Percentiles rank a stretch among this genome's conserved stretches.
phyloP scores from a whole-genome alignment of 495 filamentous ascomycete genomes.

The Neurospora pannonica region DNA sequence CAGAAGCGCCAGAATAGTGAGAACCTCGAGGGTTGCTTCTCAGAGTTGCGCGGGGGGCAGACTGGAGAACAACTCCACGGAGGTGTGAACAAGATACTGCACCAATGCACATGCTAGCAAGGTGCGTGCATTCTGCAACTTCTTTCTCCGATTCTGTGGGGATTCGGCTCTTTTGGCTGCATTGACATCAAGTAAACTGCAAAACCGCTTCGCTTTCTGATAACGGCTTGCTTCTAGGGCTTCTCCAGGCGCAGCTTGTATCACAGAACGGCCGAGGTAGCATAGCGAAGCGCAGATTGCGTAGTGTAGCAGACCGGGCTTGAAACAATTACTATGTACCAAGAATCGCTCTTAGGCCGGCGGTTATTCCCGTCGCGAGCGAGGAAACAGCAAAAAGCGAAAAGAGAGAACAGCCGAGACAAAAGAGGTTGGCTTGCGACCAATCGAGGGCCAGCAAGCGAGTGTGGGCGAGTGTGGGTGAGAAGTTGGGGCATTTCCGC shows the following conservation, averaged over 20 bases:
- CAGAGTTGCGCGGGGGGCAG: not conserved
- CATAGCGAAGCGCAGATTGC: not conserved
- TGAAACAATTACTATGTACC: not conserved
- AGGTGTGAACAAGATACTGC: not conserved
- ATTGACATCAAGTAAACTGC: not conserved
- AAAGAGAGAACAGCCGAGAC: not conserved
- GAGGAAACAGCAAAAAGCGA: not conserved
- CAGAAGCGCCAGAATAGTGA: not conserved
- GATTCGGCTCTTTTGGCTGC: not conserved
- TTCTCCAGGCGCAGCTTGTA: not conserved
- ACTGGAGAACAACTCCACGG: not conserved
- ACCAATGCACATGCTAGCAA: not conserved
- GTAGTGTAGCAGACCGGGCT: not conserved
- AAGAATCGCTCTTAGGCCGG: not conserved
- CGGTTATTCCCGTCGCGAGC: not conserved
- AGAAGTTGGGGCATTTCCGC: not conserved
- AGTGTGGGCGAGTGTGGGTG: not conserved
- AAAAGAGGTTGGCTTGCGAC: not conserved
- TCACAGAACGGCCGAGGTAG: not conserved
- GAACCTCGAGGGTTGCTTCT: not conserved
- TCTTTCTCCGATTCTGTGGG: not conserved
- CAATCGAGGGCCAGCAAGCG: not conserved
- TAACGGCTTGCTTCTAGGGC: not conserved
- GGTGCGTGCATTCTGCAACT: not conserved
- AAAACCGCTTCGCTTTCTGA: not conserved